Conservation (phyloP, 768 basidiomycete species). For the Boletus bicolor region DNA sequence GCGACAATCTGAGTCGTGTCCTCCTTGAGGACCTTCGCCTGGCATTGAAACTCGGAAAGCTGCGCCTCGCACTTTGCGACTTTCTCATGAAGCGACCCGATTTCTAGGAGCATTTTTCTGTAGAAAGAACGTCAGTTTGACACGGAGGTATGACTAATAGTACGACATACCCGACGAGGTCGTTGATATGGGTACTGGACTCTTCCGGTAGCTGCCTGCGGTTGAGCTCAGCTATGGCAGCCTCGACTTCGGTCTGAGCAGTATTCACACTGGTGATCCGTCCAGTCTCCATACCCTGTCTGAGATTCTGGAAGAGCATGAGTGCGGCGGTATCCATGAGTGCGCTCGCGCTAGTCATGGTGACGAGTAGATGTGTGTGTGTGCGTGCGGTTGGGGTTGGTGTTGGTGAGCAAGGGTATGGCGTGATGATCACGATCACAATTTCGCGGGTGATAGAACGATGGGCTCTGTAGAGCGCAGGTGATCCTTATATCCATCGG, state of each 20-base stretch:
- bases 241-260: constrained; percentile 9
- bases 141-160: neutral
- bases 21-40: neutral
- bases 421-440: neutral
- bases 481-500: constrained; percentile 11
- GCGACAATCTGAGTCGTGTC: constrained; percentile 3
- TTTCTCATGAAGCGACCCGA: constrained; percentile 2
- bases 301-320: constrained; percentile 11
- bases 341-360: constrained; percentile 4
- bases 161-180: constrained; percentile 8
- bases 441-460: neutral
- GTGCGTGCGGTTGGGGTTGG: neutral
- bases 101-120: constrained; percentile 12
- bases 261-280: constrained; percentile 2
- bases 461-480: constrained; percentile 2
- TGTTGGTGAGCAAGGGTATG: neutral
- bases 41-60: constrained; percentile 2
- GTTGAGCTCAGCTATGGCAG: constrained; percentile 9
- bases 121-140: neutral
- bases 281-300: constrained; percentile 10
- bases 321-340: constrained; percentile 1
- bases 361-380: neutral
- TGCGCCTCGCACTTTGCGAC: constrained; percentile 8
- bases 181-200: neutral
- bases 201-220: neutral